Evolutionary conservation across 2,329 filamentous ascomycete species (phyloP), one percentile per base, ranked within the genome.

Genomic region (Fusarium zealandicum): DNA sequence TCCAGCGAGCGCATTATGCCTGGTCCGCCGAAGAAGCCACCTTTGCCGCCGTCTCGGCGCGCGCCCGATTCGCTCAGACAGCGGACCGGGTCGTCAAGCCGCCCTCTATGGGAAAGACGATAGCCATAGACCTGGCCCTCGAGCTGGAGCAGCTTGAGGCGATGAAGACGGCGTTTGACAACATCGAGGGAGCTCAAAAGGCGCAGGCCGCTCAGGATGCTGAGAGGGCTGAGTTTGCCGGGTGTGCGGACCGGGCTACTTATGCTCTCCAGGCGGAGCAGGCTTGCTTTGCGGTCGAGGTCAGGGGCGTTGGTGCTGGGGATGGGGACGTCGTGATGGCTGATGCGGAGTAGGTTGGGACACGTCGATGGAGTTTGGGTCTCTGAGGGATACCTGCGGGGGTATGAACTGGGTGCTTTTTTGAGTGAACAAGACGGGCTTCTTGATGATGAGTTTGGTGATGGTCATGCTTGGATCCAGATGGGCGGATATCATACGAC

Each of bases 241-340:
- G 64, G 2, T 67, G 57, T 32, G 62, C 69, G 0, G 68, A 70
- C 31, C 44, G 37, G 33, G 70, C 70, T 1, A 27, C 56, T 7
- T 72, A 63, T 35, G 69, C 69, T 3, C 43, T 42, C 4, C 56
- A 66, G 31, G 69, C 69, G 0, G 57, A 59, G 18, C 61, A 63
- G 36, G 68, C 69, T 14, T 45, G 54, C 6, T 63, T 54, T 50
- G 58, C 68, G 3, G 18, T 67, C 31, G 22, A 40, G 6, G 13
- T 40, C 3, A 30, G 4, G 22, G 42, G 4, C 13, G 10, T 13
- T 30, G 28, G 28, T 30, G 10, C 28, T 12, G 28, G 6, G 2
- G 16, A 32, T 12, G 32, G 6, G 8, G 25, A 36, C 25, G 27
- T 6, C 6, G 18, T 5, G 8, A 44, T 42, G 52, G 13, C 8